phyloP scores from a whole-genome alignment of 331 rosid genomes.

The Rhamnella rubrinervis region DNA sequence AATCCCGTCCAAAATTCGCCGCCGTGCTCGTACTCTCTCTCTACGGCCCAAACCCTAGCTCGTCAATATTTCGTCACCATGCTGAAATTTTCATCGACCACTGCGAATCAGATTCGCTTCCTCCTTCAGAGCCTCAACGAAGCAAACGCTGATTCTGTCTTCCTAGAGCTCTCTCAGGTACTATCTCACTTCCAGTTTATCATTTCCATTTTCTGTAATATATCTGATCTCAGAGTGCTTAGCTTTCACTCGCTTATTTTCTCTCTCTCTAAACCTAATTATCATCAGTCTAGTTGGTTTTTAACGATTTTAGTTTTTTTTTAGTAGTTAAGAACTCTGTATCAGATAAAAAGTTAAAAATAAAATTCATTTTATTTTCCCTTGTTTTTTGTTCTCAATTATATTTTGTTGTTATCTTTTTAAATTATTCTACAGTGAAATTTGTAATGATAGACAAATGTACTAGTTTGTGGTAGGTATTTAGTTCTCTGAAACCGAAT shows the following conservation, averaged over 20 bases:
- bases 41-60: conserved; percentile 42
- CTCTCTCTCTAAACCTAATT: background rate
- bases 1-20: background rate
- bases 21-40: conserved; percentile 9
- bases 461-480: too few species aligned
- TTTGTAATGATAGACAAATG: too few species aligned
- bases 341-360: too few species aligned
- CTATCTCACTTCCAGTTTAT: background rate
- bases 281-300: background rate
- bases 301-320: background rate
- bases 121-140: conserved; percentile 72
- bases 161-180: conserved; percentile 76
- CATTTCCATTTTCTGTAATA: background rate
- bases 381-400: too few species aligned
- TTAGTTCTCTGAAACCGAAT: too few species aligned
- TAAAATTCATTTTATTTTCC: background rate
- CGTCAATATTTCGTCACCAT: conserved; percentile 28
- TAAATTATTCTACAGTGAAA: too few species aligned
- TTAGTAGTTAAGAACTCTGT: too few species aligned
- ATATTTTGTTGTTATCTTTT: too few species aligned
- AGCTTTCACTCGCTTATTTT: background rate
- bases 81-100: conserved; percentile 59
- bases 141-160: conserved; percentile 71
- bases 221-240: background rate
- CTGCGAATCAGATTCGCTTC: conserved; percentile 80